Evolutionary conservation across 345 rosid species (phyloP), one percentile per base, ranked within the genome.

Genomic region (Populus davidiana): DNA sequence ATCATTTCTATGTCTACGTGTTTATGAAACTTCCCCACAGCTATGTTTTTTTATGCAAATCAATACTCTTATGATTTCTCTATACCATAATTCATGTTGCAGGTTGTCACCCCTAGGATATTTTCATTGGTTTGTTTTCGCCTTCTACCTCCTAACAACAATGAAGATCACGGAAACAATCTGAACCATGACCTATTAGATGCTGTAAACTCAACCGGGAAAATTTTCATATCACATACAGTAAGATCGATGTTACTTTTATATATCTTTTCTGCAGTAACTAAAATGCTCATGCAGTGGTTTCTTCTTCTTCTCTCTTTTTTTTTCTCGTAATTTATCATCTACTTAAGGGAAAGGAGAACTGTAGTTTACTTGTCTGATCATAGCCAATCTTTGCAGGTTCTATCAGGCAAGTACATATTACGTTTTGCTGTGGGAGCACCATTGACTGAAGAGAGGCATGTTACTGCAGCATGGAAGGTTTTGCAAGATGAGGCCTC

Each of bases 371-470:
- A n/a, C 13, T 8, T n/a, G 64, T 33, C 41, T 35, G 43, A 9
- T 31, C 35, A 23, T 31, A 35, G 35, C 54, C 62, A 41, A 43
- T 61, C 59, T 14, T 5, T 73, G 77, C 91, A 92, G 94, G 92
- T 83, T 79, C 80, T 95, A 69, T 91, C 96, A 0, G 91, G 90
- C 20, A 88, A 73, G 59, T 87, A 87, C 75, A 81, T 90, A 25
- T 81, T 92, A 25, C 89, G 98, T 13, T 90, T 92, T 74, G 96
- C 96, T 2, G 87, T 93, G 17, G 99, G 97, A 44, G 99, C 97
- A 14, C 96, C 98, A 69, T 73, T 93, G 86, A 95, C 97, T 4
- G 97, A 93, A 80, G 94, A 87, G 81, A 89, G 92, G 75, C 99
- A 93, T 69, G 88, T 95, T 68, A 85, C 75, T 71, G 95, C 86